phyloP scores from a whole-genome alignment of 1,284 basidiomycete species.

The Ustilago nuda region DNA sequence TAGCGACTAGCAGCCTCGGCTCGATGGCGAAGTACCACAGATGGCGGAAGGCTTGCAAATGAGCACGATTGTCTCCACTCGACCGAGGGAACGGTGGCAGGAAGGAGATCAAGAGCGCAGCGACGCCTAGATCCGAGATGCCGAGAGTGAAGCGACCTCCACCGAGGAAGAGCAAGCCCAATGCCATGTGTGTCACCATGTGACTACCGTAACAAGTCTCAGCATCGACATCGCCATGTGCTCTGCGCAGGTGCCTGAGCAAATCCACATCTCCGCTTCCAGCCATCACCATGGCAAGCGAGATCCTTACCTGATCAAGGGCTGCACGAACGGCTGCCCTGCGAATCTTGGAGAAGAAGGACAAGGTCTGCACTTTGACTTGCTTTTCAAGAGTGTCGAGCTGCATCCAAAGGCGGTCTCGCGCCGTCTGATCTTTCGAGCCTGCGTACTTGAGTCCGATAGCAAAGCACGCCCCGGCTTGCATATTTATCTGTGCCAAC shows the following conservation, averaged over 20 bases:
- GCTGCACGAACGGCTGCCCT: slow-evolving; percentile 88
- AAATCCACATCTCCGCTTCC: slow-evolving; percentile 94
- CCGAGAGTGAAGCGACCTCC: slow-evolving; percentile 92
- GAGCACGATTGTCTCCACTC: slow-evolving; percentile 88
- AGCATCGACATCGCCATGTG: slow-evolving; percentile 84
- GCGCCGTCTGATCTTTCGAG: slow-evolving; percentile 74
- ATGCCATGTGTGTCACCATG: slow-evolving; percentile 88
- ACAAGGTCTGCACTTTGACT: slow-evolving; percentile 70
- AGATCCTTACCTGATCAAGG: slow-evolving; percentile 84
- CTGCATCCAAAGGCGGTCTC: slow-evolving; percentile 82
- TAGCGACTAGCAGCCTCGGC: slow-evolving; percentile 88
- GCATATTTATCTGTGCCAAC: slow-evolving; percentile 61
- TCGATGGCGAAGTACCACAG: slow-evolving; percentile 96
- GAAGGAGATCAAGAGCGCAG: slow-evolving; percentile 87
- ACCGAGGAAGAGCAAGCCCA: slow-evolving; percentile 93
- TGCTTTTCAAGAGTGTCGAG: slow-evolving; percentile 77
- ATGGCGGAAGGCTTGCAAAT: slow-evolving; percentile 91
- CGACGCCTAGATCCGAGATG: slow-evolving; percentile 89
- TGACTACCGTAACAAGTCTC: slow-evolving; percentile 81
- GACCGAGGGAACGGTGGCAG: slow-evolving; percentile 75
- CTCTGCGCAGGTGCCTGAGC: slow-evolving; percentile 85
- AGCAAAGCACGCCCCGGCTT: slow-evolving; percentile 87
- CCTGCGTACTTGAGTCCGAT: slow-evolving; percentile 94
- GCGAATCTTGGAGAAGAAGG: slow-evolving; percentile 56
- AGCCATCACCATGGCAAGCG: slow-evolving; percentile 91